These are phyloP conservation scores for Crataegus laevigata DNA, from an alignment of 306 rosid species.

Conservation along the genomic window DNA sequence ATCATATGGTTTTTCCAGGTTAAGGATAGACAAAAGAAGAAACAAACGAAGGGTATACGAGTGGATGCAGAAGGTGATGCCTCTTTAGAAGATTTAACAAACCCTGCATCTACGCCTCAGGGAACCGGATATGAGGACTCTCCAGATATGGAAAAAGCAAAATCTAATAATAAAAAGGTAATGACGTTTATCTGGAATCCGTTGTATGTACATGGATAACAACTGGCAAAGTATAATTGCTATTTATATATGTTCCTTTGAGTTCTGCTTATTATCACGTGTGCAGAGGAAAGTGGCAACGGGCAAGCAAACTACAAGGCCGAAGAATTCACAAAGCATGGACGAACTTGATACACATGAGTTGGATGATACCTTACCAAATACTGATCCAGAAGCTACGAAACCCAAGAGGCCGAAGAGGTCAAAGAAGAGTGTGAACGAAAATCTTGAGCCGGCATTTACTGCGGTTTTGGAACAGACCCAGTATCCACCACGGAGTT, in stretches of 20 bases:
- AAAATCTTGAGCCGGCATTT: constrained; percentile 49
- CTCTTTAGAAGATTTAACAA: constrained; percentile 68
- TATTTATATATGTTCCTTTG: background rate
- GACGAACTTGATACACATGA: constrained; percentile 35
- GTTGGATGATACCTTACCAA: constrained; percentile 35
- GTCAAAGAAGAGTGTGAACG: constrained; percentile 58
- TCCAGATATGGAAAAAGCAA: constrained; percentile 54
- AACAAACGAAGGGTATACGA: constrained; percentile 64
- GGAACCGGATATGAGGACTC: constrained; percentile 45
- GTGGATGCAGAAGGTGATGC: constrained; percentile 93
- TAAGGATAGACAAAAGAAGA: constrained; percentile 81
- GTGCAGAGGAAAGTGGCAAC: constrained; percentile 54
- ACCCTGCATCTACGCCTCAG: constrained; percentile 30
- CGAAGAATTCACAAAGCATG: constrained; percentile 39
- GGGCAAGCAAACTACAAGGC: constrained; percentile 37
- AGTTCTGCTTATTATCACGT: constrained; percentile 6
- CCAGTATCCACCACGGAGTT: constrained; percentile 23
- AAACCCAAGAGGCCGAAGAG: constrained; percentile 71
- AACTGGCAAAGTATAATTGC: background rate
- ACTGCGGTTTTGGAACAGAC: constrained; percentile 38
- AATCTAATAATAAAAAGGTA: constrained; percentile 78
- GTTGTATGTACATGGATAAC: background rate
- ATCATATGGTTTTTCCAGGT: constrained; percentile 37
- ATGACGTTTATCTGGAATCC: background rate
- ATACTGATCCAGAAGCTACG: constrained; percentile 32